Percentiles rank a stretch among this genome's conserved stretches.
phyloP scores from a whole-genome alignment of 352 stramenopile genomes.

The Globisporangium takayamanum region DNA sequence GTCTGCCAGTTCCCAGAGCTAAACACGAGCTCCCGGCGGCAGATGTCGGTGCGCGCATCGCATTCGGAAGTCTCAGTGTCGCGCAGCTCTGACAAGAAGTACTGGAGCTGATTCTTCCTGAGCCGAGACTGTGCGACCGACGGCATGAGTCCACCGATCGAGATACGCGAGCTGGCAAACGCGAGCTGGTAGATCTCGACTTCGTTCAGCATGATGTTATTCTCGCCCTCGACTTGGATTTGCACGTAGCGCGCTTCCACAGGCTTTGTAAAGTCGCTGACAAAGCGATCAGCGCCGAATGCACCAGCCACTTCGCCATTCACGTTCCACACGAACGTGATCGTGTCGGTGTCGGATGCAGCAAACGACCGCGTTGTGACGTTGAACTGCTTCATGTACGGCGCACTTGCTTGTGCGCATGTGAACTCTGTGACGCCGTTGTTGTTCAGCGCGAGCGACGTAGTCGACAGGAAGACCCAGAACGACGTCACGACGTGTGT shows the following conservation, averaged over 20 bases:
- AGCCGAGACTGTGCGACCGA: constrained; percentile 23
- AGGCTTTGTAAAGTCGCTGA: constrained; percentile 24
- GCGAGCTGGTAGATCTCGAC: constrained; percentile 60
- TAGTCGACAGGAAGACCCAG: constrained; percentile 45
- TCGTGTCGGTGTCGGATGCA: constrained; percentile 29
- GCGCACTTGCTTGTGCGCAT: constrained; percentile 15
- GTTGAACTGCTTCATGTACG: constrained; percentile 28
- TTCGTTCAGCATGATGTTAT: constrained; percentile 52
- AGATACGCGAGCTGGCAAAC: constrained; percentile 39
- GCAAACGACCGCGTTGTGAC: constrained; percentile 37
- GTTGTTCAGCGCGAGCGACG: constrained; percentile 24
- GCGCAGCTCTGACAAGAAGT: constrained; percentile 18
- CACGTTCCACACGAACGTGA: constrained; percentile 51
- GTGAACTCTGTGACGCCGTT: constrained; percentile 31
- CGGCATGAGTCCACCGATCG: constrained; percentile 49
- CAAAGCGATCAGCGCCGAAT: constrained; percentile 33
- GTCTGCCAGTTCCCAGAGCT: constrained; percentile 47
- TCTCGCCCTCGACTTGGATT: constrained; percentile 50
- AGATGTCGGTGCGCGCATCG: constrained; percentile 30
- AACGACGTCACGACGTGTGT: constrained; percentile 28
- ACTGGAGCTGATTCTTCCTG: constrained; percentile 42
- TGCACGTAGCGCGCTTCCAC: constrained; percentile 38
- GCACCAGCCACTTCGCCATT: constrained; percentile 30
- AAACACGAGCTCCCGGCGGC: constrained; percentile 51
- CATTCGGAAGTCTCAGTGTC: constrained; percentile 22